These are phyloP conservation scores for Brassica nigra DNA, from an alignment of 345 rosid genomes.

Conservation along the genomic window DNA sequence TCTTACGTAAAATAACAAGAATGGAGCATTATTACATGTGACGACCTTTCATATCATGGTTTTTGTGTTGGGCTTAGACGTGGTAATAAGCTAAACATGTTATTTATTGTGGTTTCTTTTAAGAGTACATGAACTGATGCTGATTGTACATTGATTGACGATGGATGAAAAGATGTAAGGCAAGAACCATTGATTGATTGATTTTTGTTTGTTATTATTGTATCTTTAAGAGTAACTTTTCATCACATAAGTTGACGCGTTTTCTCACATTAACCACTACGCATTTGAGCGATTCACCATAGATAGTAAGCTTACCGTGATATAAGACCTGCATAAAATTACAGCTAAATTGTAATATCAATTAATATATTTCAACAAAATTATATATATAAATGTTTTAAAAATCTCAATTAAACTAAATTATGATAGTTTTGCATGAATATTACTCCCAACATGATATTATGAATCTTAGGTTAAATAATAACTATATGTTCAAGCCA, in stretches of 20 bases:
- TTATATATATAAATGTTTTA: not conserved
- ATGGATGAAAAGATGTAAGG: not conserved
- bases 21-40: not conserved
- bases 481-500: not conserved
- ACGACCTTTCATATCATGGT: not conserved
- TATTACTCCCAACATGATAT: not conserved
- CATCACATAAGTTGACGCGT: not conserved
- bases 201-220: not conserved
- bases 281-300: not conserved
- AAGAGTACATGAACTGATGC: not conserved
- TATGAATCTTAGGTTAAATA: not conserved
- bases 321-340: not conserved
- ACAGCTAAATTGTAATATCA: not conserved
- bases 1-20: not conserved
- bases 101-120: not conserved
- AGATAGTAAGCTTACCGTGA: not conserved
- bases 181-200: not conserved
- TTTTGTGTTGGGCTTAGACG: not conserved
- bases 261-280: not conserved
- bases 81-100: not conserved
- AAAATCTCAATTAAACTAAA: not conserved
- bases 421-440: not conserved
- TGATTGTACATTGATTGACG: not conserved
- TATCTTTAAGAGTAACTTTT: not conserved
- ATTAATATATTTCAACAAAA: not conserved